phyloP scores from a whole-genome alignment of 2,329 filamentous ascomycete species.

The Fusarium palustre region DNA sequence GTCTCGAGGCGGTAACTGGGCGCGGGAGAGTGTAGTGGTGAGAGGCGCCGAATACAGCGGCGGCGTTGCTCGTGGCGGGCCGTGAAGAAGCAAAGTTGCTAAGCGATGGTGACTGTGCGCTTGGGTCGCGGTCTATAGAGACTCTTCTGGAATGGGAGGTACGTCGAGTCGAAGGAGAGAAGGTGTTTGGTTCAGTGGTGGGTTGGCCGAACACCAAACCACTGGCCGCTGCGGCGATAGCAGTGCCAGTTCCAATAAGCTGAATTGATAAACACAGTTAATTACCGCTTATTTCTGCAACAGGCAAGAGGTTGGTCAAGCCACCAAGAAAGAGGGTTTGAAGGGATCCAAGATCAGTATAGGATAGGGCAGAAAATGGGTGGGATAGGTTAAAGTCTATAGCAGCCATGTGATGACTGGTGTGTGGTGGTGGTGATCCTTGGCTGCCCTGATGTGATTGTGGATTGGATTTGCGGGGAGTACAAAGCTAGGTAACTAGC shows the following conservation, averaged over 20 bases:
- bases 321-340: constrained; percentile 41
- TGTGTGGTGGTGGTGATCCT: constrained; percentile 42
- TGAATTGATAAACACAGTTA: constrained; percentile 49
- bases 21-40: constrained; percentile 48
- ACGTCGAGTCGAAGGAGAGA: constrained; percentile 46
- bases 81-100: constrained; percentile 52
- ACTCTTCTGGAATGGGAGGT: constrained; percentile 47
- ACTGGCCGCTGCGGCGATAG: constrained; percentile 69
- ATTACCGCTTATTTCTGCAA: constrained; percentile 33
- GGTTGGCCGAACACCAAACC: constrained; percentile 70
- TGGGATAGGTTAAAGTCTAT: constrained; percentile 45
- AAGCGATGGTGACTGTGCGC: constrained; percentile 43
- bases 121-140: constrained; percentile 53
- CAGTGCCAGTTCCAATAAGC: constrained; percentile 72
- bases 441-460: constrained; percentile 33
- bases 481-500: constrained; percentile 28
- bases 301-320: constrained; percentile 35
- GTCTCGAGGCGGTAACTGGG: constrained; percentile 51
- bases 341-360: constrained; percentile 26
- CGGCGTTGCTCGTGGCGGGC: constrained; percentile 58
- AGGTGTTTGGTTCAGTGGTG: constrained; percentile 56
- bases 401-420: constrained; percentile 35
- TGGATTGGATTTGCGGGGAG: constrained; percentile 39
- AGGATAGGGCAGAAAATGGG: constrained; percentile 31
- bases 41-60: constrained; percentile 50